Evolutionary conservation across 257 asterid genomes (phyloP).

Genomic region (Ilex aquifolium): DNA sequence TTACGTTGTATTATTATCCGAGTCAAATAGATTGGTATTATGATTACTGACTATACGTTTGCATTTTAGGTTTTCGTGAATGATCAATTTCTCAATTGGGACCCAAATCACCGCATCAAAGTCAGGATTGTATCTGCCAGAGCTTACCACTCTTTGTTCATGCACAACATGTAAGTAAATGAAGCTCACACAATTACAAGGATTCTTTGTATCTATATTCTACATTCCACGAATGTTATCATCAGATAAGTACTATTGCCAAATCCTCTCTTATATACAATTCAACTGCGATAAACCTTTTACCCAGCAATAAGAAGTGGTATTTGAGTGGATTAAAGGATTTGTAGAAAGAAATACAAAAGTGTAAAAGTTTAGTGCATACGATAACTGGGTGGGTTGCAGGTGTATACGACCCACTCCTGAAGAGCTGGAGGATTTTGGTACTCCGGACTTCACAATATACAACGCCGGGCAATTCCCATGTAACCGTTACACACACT

Average conservation of each 20-base stretch:
- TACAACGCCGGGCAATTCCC: conserved; percentile 96
- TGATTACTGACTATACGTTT: background rate
- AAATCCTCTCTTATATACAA: background rate
- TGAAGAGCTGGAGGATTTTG: conserved; percentile 83
- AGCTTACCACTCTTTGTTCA: conserved; percentile 92
- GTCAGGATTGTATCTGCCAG: conserved; percentile 93
- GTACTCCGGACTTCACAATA: conserved; percentile 94
- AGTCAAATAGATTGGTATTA: too few species aligned
- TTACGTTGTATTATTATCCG: too few species aligned
- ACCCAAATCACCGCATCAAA: conserved; percentile 77
- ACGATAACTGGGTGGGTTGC: conserved; percentile 49
- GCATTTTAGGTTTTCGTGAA: conserved; percentile 67
- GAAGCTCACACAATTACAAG: background rate
- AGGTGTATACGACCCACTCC: conserved; percentile 96
- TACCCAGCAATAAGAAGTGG: background rate
- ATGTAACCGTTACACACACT: conserved; percentile 86
- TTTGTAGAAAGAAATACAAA: background rate
- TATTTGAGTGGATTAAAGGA: conserved; percentile 1
- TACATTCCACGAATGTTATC: background rate
- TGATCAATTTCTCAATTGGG: conserved; percentile 95
- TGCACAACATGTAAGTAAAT: conserved; percentile 84
- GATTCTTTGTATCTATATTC: too few species aligned
- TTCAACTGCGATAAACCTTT: background rate
- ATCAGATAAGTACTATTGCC: conserved; percentile 1
- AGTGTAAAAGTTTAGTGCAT: conserved; percentile 2